Percentiles rank a stretch among this genome's conserved stretches.
Evolutionary conservation across 2,329 filamentous ascomycete genomes (phyloP).

Genomic region (Fusarium metavorans): DNA sequence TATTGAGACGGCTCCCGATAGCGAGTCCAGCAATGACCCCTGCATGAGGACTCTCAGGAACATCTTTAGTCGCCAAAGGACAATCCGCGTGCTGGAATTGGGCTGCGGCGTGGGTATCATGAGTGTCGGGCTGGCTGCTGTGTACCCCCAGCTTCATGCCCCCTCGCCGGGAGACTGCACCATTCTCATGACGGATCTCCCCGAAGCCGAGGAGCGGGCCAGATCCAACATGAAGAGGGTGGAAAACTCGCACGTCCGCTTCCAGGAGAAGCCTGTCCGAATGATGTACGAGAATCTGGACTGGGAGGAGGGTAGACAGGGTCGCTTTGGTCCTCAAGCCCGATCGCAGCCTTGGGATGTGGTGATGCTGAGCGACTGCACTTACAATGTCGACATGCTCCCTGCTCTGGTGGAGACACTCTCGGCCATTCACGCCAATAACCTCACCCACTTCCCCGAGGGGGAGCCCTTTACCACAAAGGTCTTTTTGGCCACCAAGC

Average conservation of each 20-base stretch:
- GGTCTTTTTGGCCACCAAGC: constrained; percentile 68
- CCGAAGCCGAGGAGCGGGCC: constrained; percentile 64
- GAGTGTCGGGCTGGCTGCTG: constrained; percentile 61
- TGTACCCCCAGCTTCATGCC: constrained; percentile 44
- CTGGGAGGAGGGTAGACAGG: constrained; percentile 65
- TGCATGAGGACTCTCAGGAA: constrained; percentile 49
- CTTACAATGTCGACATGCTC: constrained; percentile 69
- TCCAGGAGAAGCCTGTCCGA: constrained; percentile 32
- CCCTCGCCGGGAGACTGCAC: constrained; percentile 38
- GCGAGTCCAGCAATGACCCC: constrained; percentile 40
- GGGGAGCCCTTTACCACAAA: constrained; percentile 48
- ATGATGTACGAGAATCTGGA: constrained; percentile 67
- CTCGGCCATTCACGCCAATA: constrained; percentile 59
- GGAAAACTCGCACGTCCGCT: constrained; percentile 25
- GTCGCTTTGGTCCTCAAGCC: constrained; percentile 57
- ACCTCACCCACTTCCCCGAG: constrained; percentile 38
- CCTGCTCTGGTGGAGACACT: constrained; percentile 66
- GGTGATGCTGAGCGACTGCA: constrained; percentile 70
- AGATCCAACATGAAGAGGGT: constrained; percentile 59
- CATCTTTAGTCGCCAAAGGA: constrained; percentile 41
- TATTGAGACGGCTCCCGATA: constrained; percentile 43
- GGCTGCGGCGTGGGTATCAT: constrained; percentile 69
- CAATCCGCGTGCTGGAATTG: constrained; percentile 64
- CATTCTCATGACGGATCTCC: constrained; percentile 68
- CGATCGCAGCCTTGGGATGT: constrained; percentile 62